These are phyloP conservation scores for Microstegium vimineum DNA, from an alignment of 176 grass and related monocot species.

Conservation along the genomic window DNA sequence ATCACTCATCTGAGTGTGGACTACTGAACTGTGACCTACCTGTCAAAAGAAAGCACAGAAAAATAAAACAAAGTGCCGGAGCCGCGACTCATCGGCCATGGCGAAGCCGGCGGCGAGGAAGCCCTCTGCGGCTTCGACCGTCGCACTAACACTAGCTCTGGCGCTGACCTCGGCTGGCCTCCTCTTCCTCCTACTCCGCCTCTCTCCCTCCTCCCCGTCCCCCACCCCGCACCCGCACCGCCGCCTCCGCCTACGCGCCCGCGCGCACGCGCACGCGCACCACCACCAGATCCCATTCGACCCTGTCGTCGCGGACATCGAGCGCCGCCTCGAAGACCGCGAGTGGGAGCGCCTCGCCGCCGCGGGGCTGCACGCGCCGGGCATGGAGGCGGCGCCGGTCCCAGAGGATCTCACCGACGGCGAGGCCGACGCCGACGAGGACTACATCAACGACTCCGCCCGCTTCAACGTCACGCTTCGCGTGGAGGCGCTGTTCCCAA, in stretches of 20 bases:
- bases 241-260: conserved; percentile 73
- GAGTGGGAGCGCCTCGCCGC: conserved; percentile 75
- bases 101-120: conserved; percentile 37
- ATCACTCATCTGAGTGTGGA: too few relatives aligned
- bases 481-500: conserved; percentile 74
- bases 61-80: neutral
- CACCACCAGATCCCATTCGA: conserved; percentile 70
- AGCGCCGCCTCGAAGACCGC: conserved; percentile 78
- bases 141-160: conserved; percentile 24
- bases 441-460: conserved; percentile 69
- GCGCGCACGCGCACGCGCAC: conserved; percentile 8
- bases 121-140: conserved; percentile 24
- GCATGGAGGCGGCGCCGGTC: conserved; percentile 74
- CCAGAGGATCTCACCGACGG: conserved; percentile 49
- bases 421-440: conserved; percentile 36
- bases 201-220: conserved; percentile 40
- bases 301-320: conserved; percentile 66
- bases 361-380: conserved; percentile 58
- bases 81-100: conserved; percentile 30
- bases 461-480: conserved; percentile 78
- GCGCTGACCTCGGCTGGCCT: conserved; percentile 38
- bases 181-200: conserved; percentile 50
- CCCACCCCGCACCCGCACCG: conserved; percentile 43
- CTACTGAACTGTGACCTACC: neutral
- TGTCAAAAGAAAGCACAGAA: neutral